Evolutionary conservation across 2,329 filamentous ascomycete species (phyloP).

Genomic region (Xylariales sp.): DNA sequence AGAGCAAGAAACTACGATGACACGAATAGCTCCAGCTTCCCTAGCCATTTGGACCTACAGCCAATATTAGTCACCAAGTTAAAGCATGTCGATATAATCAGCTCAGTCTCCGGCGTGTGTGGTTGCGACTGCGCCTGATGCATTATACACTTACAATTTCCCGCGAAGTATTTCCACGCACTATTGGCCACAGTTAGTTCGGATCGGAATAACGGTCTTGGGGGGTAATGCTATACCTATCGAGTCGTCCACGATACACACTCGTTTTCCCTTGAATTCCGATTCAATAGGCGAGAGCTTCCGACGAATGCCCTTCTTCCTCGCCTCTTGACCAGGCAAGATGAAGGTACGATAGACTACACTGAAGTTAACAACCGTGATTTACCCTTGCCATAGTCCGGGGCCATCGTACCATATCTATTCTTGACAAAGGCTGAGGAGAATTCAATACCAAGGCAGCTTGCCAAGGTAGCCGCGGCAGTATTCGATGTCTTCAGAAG

Average conservation of each 20-base stretch:
- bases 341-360: constrained; percentile 82
- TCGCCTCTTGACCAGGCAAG: constrained; percentile 65
- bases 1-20: constrained; percentile 78
- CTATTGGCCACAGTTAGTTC: too few relatives aligned
- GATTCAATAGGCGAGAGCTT: constrained; percentile 85
- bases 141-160: constrained; percentile 65
- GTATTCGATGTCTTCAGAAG: constrained; percentile 59
- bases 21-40: constrained; percentile 76
- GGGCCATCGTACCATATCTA: too few relatives aligned
- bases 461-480: constrained; percentile 67
- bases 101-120: background rate
- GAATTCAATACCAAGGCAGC: constrained; percentile 65
- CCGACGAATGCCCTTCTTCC: constrained; percentile 81
- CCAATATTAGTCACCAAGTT: too few relatives aligned
- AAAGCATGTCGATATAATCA: background rate
- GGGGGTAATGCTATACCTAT: too few relatives aligned
- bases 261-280: constrained; percentile 77
- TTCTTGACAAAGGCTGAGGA: constrained; percentile 47
- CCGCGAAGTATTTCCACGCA: constrained; percentile 76
- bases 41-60: constrained; percentile 61
- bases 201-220: too few relatives aligned
- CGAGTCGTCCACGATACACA: constrained; percentile 85
- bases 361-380: constrained; percentile 34
- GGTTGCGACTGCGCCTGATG: too few relatives aligned
- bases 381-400: background rate